Evolutionary conservation across 2,329 filamentous ascomycete species (phyloP).

Genomic region (Phialophora macrospora): DNA sequence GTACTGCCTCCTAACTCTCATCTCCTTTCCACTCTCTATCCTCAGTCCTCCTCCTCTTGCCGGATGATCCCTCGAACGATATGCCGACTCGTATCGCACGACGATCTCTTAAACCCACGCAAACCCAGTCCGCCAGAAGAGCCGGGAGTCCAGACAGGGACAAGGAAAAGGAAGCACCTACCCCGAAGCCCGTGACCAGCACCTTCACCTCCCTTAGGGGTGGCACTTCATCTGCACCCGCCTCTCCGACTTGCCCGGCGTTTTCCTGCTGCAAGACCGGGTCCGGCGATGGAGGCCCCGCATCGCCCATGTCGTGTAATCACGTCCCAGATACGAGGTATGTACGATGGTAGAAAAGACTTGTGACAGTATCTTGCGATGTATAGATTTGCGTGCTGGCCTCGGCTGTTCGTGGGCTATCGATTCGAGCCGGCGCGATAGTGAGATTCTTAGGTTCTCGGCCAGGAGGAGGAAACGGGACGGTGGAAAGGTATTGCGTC

Average conservation of each 20-base stretch:
- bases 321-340: background rate
- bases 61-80: background rate
- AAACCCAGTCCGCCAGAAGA: background rate
- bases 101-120: background rate
- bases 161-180: conserved; percentile 38
- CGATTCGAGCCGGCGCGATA: background rate
- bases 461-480: background rate
- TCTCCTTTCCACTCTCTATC: background rate
- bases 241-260: background rate
- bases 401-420: background rate
- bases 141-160: background rate
- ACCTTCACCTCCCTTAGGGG: conserved; percentile 52
- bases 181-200: conserved; percentile 55
- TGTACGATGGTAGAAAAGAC: background rate
- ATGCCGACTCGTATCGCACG: background rate
- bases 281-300: conserved; percentile 33
- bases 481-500: background rate
- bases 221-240: conserved; percentile 14
- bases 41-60: background rate
- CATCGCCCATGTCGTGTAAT: conserved; percentile 34
- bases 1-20: background rate
- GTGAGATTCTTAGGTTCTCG: background rate
- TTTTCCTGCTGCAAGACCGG: conserved; percentile 16
- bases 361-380: background rate
- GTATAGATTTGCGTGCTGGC: background rate